A percentile compares a stretch with the other conserved stretches of the same genome.
phyloP scores from a whole-genome alignment of 2,329 filamentous ascomycete species.

The Dryadomyces quercivorus region DNA sequence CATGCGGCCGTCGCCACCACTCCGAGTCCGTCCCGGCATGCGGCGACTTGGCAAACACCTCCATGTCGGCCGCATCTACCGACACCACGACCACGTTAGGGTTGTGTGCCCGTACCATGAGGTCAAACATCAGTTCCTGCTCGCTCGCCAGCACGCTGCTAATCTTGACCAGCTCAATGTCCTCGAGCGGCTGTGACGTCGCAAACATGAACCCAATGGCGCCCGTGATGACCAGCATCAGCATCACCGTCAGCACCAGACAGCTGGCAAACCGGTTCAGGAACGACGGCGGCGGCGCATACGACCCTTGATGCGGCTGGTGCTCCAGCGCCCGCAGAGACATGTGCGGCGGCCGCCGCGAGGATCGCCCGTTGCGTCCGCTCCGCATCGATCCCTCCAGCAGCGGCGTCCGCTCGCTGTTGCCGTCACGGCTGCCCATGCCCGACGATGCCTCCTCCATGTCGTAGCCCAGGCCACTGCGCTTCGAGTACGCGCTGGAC shows the following conservation, averaged over 20 bases:
- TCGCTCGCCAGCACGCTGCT: slow-evolving; percentile 86
- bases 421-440: slow-evolving; percentile 62
- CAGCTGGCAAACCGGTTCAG: slow-evolving; percentile 72
- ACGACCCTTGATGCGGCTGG: slow-evolving; percentile 36
- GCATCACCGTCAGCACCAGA: slow-evolving; percentile 67
- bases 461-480: slow-evolving; percentile 47
- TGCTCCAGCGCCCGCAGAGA: slow-evolving; percentile 62
- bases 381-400: slow-evolving; percentile 45
- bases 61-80: slow-evolving; percentile 76
- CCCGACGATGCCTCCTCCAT: slow-evolving; percentile 58
- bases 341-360: slow-evolving; percentile 33
- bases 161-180: slow-evolving; percentile 68
- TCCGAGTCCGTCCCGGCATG: slow-evolving; percentile 62
- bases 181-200: slow-evolving; percentile 73
- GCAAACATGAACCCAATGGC: slow-evolving; percentile 83
- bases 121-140: slow-evolving; percentile 88
- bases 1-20: slow-evolving; percentile 38
- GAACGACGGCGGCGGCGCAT: slow-evolving; percentile 42
- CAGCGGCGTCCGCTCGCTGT: slow-evolving; percentile 80
- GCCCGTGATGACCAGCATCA: slow-evolving; percentile 72
- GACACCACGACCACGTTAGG: slow-evolving; percentile 85
- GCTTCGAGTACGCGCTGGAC: slow-evolving; percentile 6
- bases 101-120: slow-evolving; percentile 79
- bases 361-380: slow-evolving; percentile 37
- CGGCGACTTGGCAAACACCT: slow-evolving; percentile 88